Evolutionary conservation across 495 filamentous ascomycete species (phyloP).

Genomic region (Bombardia bombarda): DNA sequence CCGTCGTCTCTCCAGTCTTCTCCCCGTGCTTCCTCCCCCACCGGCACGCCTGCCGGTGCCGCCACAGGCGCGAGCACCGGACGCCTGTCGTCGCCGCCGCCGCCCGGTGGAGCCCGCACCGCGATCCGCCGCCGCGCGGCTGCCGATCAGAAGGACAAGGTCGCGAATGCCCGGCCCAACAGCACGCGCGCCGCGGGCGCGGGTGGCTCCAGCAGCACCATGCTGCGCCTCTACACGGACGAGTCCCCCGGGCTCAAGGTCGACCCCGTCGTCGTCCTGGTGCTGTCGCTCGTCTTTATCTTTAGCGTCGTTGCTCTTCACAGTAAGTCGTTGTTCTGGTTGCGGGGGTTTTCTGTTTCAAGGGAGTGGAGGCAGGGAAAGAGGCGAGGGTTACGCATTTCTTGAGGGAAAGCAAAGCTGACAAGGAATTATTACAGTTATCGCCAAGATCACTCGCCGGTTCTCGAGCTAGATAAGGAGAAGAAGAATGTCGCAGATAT

Average conservation of each 20-base stretch:
- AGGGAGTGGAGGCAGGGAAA: not conserved
- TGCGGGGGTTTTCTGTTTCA: conserved; percentile 12
- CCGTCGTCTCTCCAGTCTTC: conserved; percentile 49
- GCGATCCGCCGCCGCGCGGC: conserved; percentile 89
- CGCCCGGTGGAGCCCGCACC: conserved; percentile 91
- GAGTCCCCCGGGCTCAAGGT: conserved; percentile 94
- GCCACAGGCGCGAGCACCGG: conserved; percentile 56
- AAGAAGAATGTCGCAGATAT: no score
- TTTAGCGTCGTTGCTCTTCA: conserved; percentile 97
- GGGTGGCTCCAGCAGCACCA: conserved; percentile 92
- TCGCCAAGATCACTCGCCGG: conserved; percentile 90
- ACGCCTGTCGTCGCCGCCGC: conserved; percentile 76
- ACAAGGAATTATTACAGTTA: conserved; percentile 49
- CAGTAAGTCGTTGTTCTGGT: conserved; percentile 50
- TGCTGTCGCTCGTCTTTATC: conserved; percentile 92
- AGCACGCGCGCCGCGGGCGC: conserved; percentile 91
- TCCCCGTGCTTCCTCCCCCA: conserved; percentile 63
- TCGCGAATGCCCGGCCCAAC: conserved; percentile 81
- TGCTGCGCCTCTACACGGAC: conserved; percentile 99
- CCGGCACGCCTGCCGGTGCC: conserved; percentile 35
- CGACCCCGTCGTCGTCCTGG: conserved; percentile 92
- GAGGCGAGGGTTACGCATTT: not conserved
- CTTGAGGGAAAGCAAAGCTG: conserved; percentile 6
- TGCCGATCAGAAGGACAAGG: conserved; percentile 89
- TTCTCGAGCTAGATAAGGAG: conserved; percentile 57